Base-by-base conservation (phyloP, 2,329 filamentous ascomycete genomes). In the Clarireedia sp. region DNA sequence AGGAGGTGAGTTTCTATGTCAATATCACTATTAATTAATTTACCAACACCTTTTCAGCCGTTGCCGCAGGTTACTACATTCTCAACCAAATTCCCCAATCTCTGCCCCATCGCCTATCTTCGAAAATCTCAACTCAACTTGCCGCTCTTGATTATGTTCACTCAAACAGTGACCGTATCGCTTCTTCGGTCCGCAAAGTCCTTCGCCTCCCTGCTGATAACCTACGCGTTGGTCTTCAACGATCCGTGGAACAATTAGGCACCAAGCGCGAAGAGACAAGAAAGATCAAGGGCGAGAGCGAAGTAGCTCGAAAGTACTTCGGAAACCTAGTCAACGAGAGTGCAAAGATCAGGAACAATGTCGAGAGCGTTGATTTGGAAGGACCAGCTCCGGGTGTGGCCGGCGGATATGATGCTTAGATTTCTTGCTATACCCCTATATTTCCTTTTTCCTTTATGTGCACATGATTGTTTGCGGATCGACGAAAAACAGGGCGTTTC, bases 281-380 rank as follows among this genome's bases (percentile, higher is more conserved):
- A 67, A 95, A 94, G 74, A 80, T 89, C 58, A 85, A 85, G 70
- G 77, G 76, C 36, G 92, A 97, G 73, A 94, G 89, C 67, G 87
- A 95, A 68, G 84, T 89, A 33, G 94, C 94, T 6, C 77, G 82
- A 62, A 95, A 92, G 71, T 97, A 95, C 74, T 99, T 99, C 70
- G 76, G 82, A 51, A 94, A 95, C 66, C 78, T 99, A 17, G 83
- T 94, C 51, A 80, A 87, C 58, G 78, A 84, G 63, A 83, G 79
- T 58, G 74, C 74, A 19, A 71, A 74, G 56, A 75, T 85, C 64
- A 75, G 78, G 24, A 63, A 61, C 29, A 65, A 59, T 5, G 68
- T 70, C 26, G 64, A 70, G 55, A 61, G 57, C 5, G 66, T 70
- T 8, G 68, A 70, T 58, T 55, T 70, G 10, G 68, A 70, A 45